A percentile compares a stretch with the other conserved stretches of the same genome.
phyloP scores from a whole-genome alignment of 1,139 yeast genomes.

The Diutina sp. region DNA sequence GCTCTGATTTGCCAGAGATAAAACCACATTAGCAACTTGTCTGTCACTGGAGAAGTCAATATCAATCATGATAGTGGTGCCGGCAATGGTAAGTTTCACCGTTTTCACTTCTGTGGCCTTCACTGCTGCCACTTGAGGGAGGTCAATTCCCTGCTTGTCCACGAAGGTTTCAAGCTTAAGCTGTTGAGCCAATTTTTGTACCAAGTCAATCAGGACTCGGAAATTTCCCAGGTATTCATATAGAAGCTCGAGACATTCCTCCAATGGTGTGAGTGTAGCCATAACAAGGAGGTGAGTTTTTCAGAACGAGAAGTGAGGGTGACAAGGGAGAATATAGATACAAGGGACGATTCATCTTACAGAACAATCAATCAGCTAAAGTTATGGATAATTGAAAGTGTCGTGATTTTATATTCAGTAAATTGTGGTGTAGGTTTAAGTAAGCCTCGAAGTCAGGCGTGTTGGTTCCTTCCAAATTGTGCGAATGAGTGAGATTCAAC shows the following conservation, averaged over 20 bases:
- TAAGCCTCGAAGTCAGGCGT: background rate
- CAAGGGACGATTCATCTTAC: background rate
- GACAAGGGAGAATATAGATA: background rate
- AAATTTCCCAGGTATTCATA: constrained; percentile 21
- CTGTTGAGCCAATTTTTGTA: constrained; percentile 29
- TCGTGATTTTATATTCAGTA: background rate
- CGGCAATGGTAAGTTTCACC: constrained; percentile 29
- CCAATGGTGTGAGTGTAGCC: constrained; percentile 3
- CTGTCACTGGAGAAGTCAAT: constrained; percentile 22
- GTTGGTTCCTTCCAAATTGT: background rate
- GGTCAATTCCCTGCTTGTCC: constrained; percentile 11
- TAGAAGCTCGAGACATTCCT: constrained; percentile 17
- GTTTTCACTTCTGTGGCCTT: constrained; percentile 9
- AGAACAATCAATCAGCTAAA: too few relatives aligned
- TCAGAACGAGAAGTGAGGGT: background rate
- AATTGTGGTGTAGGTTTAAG: background rate
- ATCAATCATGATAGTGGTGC: constrained; percentile 29
- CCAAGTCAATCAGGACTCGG: constrained; percentile 23
- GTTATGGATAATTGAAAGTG: too few relatives aligned
- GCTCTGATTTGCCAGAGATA: constrained; percentile 22
- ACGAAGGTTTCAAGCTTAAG: constrained; percentile 30
- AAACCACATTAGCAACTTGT: constrained; percentile 16
- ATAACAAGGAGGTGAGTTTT: background rate
- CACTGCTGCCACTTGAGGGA: constrained; percentile 12
- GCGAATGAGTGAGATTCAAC: background rate